Evolutionary conservation across 768 basidiomycete genomes (phyloP), one percentile per base, ranked within the genome.

Genomic region (Mycena latifolia): DNA sequence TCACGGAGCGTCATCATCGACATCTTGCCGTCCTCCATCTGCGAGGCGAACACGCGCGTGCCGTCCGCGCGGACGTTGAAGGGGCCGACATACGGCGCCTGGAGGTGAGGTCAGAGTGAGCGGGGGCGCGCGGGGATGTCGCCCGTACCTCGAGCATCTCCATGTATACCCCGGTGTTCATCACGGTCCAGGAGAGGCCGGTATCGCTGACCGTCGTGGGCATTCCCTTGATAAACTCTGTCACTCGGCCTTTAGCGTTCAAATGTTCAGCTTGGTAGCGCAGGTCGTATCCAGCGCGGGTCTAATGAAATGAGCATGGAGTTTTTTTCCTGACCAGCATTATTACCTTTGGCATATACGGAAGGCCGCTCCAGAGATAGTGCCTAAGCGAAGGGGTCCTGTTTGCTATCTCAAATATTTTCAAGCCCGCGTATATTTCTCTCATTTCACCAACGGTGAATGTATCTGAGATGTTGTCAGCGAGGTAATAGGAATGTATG

Each of bases 321-420:
- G 28, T 27, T 48, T 24, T 17, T 41, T 7, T 17, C 35, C n/a
- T 37, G 18, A 45, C 10, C 17, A 17, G 45, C 2, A 29, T n/a
- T 10, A 24, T 15, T 41, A 82, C 82, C 78, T 82, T 83, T 69
- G 77, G 76, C 11, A 73, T 74, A 66, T 83, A 83, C 66, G 82
- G 82, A n/a, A 83, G 71, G 64, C 76, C 80, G 63, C 81, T 81
- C 79, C 79, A 84, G 37, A 84, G 72, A 55, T 80, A 78, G 64
- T 84, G 82, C 27, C 77, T 71, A 59, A 80, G 69, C 20, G 77
- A 66, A 6, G 71, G 71, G 6, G 71, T 75, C 35, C 77, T 72
- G 55, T 79, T 76, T 10, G 82, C 80, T 12, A 77, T 70, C 64
- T 84, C 83, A 66, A 80, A 83, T 27, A 84, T 78, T 59, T 78